Base-by-base conservation (phyloP, 306 rosid species). In the Sesbania bispinosa region DNA sequence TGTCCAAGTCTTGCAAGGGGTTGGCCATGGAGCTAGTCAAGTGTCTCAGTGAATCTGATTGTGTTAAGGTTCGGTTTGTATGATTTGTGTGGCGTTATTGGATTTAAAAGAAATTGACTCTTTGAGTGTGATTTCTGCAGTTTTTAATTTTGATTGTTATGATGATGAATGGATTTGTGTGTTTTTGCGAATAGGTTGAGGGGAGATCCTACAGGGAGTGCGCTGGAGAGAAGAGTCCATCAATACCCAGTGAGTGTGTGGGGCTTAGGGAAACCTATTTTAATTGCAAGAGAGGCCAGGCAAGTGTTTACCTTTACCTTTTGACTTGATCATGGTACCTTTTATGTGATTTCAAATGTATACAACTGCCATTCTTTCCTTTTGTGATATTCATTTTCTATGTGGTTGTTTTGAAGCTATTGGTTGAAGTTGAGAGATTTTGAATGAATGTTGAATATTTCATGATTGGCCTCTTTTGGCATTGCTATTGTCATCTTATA, bases 271-370 rank as follows among this genome's bases (percentile, higher is more conserved):
- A 94, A 84, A 94, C 98, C 47, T 90, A 86, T 73, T 94, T 94
- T 92, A 89, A 90, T 73, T 94, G 98, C 93, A 94, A 94, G 76
- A 88, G 98, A 76, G 98, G 98, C 77, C 98, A 94, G 90, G 90
- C 83, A 79, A 73, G 86, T 71, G 2, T 52, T 24, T 57, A 21
- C 67, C 2, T 57, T 24, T 55, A 20, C 6, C 20, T 15, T 66
- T 79, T 70, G 51, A 13, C 23, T 69, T 73, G 29, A 66, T 69
- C 36, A 5, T n/a, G n/a, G n/a, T n/a, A n/a, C n/a, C n/a, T n/a
- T n/a, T n/a, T n/a, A n/a, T n/a, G n/a, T n/a, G n/a, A n/a, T n/a
- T n/a, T n/a, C n/a, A n/a, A n/a, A n/a, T n/a, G n/a, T n/a, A 5
- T 38, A 38, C 20, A 26, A 7, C 6, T 33, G 26, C 50, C 55